Conservation (phyloP, 1,284 basidiomycete species). For the Sanguinoderma infundibulare region DNA sequence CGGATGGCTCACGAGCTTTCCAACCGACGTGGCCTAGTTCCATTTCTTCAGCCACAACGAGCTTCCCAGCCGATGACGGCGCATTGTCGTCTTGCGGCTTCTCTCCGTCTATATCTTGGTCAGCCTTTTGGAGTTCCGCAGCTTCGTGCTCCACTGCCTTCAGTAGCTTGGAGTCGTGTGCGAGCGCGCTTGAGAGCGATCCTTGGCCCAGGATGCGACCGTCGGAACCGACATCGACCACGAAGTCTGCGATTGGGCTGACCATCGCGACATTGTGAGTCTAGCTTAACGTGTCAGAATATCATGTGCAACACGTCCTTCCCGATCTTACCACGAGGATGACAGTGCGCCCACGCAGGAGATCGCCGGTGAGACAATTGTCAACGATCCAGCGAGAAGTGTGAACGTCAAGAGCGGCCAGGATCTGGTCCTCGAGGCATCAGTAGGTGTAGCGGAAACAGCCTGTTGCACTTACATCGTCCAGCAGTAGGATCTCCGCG, state of each 20-base stretch:
- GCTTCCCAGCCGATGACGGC: slow-evolving; percentile 45
- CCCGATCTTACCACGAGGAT: slow-evolving; percentile 64
- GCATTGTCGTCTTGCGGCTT: slow-evolving; percentile 31
- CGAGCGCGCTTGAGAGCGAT: slow-evolving; percentile 47
- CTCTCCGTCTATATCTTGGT: slow-evolving; percentile 43
- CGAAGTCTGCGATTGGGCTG: slow-evolving; percentile 65
- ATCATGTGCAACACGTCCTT: background rate
- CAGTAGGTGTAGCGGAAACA: background rate
- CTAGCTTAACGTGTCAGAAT: slow-evolving; percentile 33
- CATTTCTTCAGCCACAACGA: slow-evolving; percentile 65
- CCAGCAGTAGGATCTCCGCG: slow-evolving; percentile 64
- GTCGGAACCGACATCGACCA: slow-evolving; percentile 60
- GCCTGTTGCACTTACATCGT: slow-evolving; percentile 50
- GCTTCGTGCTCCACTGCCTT: slow-evolving; percentile 45
- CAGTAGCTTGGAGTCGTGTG: slow-evolving; percentile 43
- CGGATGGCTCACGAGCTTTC: slow-evolving; percentile 44
- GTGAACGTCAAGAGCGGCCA: slow-evolving; percentile 63
- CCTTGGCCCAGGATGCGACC: slow-evolving; percentile 56
- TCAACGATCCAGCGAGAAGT: slow-evolving; percentile 81
- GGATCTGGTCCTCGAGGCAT: slow-evolving; percentile 33
- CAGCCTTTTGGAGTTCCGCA: slow-evolving; percentile 44
- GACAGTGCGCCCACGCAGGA: slow-evolving; percentile 72
- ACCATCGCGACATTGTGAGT: slow-evolving; percentile 77
- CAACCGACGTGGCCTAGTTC: slow-evolving; percentile 59
- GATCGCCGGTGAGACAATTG: slow-evolving; percentile 71